Evolutionary conservation across 2,329 filamentous ascomycete species (phyloP).

Genomic region (Fusarium buxicola): DNA sequence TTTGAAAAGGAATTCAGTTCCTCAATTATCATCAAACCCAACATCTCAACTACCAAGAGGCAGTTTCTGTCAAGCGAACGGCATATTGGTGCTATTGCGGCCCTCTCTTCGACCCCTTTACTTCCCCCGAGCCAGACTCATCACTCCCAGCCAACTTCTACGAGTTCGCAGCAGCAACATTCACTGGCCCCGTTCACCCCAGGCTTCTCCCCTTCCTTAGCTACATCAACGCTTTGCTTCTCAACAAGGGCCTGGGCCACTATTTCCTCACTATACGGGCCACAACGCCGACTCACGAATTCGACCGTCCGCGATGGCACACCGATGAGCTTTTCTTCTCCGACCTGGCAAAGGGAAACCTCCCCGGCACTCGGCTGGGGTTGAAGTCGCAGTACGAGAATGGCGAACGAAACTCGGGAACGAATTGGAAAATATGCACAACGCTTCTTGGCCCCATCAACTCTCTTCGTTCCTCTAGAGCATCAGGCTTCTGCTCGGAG

Average conservation of each 20-base stretch:
- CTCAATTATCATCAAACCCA: slow-evolving; percentile 11
- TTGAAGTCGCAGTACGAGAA: slow-evolving; percentile 7
- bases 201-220: slow-evolving; percentile 55
- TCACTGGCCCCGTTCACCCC: slow-evolving; percentile 50
- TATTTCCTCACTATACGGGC: slow-evolving; percentile 63
- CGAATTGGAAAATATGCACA: slow-evolving; percentile 62
- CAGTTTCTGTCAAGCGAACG: slow-evolving; percentile 41
- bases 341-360: slow-evolving; percentile 23
- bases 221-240: slow-evolving; percentile 54
- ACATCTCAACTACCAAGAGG: neutral
- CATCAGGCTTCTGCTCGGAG: slow-evolving; percentile 50
- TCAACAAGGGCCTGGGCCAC: slow-evolving; percentile 50
- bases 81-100: slow-evolving; percentile 60
- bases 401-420: slow-evolving; percentile 19
- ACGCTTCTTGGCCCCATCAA: slow-evolving; percentile 60
- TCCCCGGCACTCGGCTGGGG: slow-evolving; percentile 23
- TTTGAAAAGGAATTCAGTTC: slow-evolving; percentile 22
- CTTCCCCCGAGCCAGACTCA: slow-evolving; percentile 10
- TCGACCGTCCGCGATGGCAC: slow-evolving; percentile 60
- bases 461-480: slow-evolving; percentile 55
- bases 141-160: slow-evolving; percentile 52
- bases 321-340: slow-evolving; percentile 61
- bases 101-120: slow-evolving; percentile 48
- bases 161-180: slow-evolving; percentile 52
- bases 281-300: slow-evolving; percentile 56